Evolutionary conservation across 805 yeast genomes (phyloP), one percentile per base, ranked within the genome.

Genomic region (Nakazawaea ambrosiae): DNA sequence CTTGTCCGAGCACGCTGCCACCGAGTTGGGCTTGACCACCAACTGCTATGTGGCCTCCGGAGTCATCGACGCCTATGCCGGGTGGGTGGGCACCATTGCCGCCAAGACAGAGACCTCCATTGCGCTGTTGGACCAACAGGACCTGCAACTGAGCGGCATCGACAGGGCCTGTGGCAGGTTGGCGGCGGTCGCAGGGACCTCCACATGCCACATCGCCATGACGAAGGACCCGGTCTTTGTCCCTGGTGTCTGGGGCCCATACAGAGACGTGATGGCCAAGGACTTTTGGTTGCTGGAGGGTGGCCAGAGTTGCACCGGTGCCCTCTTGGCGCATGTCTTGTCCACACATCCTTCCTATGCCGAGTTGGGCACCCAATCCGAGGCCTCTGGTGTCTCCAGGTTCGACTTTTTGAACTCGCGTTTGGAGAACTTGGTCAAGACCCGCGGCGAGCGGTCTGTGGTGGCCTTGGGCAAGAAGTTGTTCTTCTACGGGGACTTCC

Each of bases 211-310:
- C 59, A 79, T 92, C 49, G 88, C 86, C 40, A 70, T 90, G 70
- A 81, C 95, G 20, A 71, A 75, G 43, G 81, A 85, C 22, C 83
- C 96, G 0, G 76, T 87, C 31, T 89, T 90, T 56, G 97, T 90
- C 8, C 77, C 86, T 31, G 98, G 98, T 43, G 96, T 92, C 24
- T 92, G 98, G 98, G 98, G 98, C 11, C 98, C 98, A 2, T 92
- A 92, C 61, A 73, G 88, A 51, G 96, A 89, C 58, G 95, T 86
- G 4, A 71, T 90, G 66, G 83, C 94, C n/a, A 81, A 83, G 20
- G 87, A 79, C 5, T 81, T 68, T 52, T 92, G 97, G 97, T 69
- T 89, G 46, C 96, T 97, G 11, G 98, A 92, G 62, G 98, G 98
- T 54, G 98, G 98, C n/a, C 98, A 92, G 60, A 81, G 94, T 12